Conservation (phyloP, 2,329 filamentous ascomycete genomes). For the Cladosporium cucumerinum region DNA sequence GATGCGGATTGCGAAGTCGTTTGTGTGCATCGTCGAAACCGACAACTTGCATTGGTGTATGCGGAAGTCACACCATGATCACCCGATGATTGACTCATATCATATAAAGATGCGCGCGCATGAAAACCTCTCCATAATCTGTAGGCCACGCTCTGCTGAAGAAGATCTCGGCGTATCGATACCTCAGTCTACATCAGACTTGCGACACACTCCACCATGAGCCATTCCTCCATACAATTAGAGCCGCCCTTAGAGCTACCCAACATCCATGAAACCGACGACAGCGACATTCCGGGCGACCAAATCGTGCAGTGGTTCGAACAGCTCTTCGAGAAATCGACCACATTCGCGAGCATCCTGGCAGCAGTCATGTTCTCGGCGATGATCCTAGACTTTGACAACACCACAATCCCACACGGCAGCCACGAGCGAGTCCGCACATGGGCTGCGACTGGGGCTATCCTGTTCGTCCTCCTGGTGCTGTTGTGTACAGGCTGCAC, state of each 20-base stretch:
- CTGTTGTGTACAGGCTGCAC: neutral
- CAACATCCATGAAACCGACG: neutral
- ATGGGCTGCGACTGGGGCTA: neutral
- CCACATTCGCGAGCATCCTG: constrained; percentile 4
- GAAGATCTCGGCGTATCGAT: neutral
- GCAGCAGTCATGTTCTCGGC: constrained; percentile 12
- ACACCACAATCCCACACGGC: neutral
- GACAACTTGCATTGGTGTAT: neutral
- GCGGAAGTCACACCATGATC: neutral
- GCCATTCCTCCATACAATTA: neutral
- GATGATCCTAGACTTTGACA: constrained; percentile 1
- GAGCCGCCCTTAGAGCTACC: neutral
- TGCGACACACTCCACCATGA: neutral
- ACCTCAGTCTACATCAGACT: neutral
- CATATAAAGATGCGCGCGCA: neutral
- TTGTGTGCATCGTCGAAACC: neutral
- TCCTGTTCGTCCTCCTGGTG: neutral
- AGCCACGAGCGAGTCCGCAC: neutral
- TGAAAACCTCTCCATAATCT: neutral
- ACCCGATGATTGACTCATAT: neutral
- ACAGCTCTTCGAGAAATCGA: neutral
- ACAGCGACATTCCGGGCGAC: neutral
- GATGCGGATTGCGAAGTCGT: neutral
- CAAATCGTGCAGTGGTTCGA: constrained; percentile 7
- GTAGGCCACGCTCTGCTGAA: neutral